Evolutionary conservation across 352 stramenopile genomes (phyloP), one percentile per base, ranked within the genome.

Genomic region (Globisporangium lucens): DNA sequence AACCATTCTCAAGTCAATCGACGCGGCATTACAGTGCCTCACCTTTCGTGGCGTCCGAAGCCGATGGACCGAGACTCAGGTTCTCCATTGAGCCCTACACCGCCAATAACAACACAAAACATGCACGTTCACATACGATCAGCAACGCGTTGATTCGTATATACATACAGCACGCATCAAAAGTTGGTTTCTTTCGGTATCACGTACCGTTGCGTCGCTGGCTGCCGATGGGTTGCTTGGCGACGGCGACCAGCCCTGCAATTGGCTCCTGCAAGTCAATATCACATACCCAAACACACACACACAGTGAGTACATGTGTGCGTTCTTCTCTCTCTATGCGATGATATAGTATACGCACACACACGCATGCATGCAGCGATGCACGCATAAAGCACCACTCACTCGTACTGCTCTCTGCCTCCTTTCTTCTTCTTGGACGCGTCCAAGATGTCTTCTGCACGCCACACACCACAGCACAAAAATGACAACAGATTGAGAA

Each of bases 231-330:
- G 36, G 65, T 33, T 53, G 52, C 38, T 61, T 12, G 60, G 69
- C n/a, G 79, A 84, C 41, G 83, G 80, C 55, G 83, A 91, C 83
- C 83, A 91, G 56, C 83, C 83, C 47, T 88, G 79, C 6, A 91
- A 61, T 62, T 79, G 75, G 36, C 83, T 84, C 67, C 78, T 87
- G 47, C n/a, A 61, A 60, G 9, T 60, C 41, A 67, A 22, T 12
- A 58, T 33, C 30, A 33, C 30, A 33, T 33, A 4, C 52, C 13
- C 2, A 58, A 22, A 38, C n/a, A 29, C n/a, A 27, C 47, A 55
- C 15, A 17, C 29, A 20, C 29, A 35, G 24, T 33, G 6, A 71
- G n/a, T 52, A 58, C 15, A 46, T 17, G 63, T 63, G 59, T 30
- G 36, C 43, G 4, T 35, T 0, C 30, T 33, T 3, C 30, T 33